Evolutionary conservation across 2,329 filamentous ascomycete species (phyloP).

Genomic region (Blumeriella jaapii): DNA sequence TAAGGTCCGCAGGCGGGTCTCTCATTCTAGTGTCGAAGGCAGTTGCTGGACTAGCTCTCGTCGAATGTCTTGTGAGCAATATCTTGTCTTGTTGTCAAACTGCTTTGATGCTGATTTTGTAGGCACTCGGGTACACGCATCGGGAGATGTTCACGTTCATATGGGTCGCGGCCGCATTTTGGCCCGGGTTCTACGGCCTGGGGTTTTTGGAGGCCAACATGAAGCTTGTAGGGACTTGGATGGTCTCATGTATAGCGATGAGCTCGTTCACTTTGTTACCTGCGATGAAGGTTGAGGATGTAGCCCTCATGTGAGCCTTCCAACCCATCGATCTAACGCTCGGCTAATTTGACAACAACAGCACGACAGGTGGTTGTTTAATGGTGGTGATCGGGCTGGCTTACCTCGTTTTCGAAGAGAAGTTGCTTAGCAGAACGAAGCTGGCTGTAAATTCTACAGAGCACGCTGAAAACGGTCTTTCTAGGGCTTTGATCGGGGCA

Average conservation of each 20-base stretch:
- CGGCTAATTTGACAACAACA: constrained; percentile 28
- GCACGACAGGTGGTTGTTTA: constrained; percentile 60
- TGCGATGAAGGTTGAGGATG: constrained; percentile 72
- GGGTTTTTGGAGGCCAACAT: constrained; percentile 59
- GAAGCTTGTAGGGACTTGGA: constrained; percentile 59
- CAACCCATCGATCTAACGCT: neutral
- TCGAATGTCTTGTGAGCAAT: constrained; percentile 65
- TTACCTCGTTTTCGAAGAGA: constrained; percentile 71
- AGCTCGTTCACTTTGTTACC: constrained; percentile 82
- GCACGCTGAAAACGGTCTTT: constrained; percentile 36
- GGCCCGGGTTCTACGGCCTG: constrained; percentile 65
- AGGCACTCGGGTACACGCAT: constrained; percentile 88
- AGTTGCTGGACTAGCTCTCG: constrained; percentile 57
- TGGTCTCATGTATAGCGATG: constrained; percentile 67
- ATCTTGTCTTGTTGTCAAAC: too few species aligned
- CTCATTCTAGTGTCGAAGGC: constrained; percentile 51
- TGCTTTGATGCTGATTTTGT: constrained; percentile 13
- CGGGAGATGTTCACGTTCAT: constrained; percentile 76
- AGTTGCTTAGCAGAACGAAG: constrained; percentile 20
- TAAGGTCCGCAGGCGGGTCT: constrained; percentile 47
- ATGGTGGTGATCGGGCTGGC: constrained; percentile 68
- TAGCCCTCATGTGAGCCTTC: constrained; percentile 56
- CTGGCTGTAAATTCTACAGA: constrained; percentile 17
- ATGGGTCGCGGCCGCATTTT: constrained; percentile 65
- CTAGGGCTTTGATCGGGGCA: constrained; percentile 50